Evolutionary conservation across 768 basidiomycete genomes (phyloP), one percentile per base, ranked within the genome.

Genomic region (Postia placenta): DNA sequence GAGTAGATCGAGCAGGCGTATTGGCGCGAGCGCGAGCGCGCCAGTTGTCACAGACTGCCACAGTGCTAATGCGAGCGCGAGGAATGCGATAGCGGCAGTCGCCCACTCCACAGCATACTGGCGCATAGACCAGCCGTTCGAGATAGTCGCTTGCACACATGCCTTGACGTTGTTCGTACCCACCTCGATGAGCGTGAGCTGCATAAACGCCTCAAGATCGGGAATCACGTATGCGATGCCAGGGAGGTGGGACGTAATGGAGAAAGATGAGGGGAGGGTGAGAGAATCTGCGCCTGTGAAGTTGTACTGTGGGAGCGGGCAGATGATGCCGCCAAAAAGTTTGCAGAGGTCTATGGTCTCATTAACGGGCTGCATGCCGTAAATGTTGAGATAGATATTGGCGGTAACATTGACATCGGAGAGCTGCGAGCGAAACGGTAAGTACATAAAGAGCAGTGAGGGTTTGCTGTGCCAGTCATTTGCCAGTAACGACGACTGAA

Each of bases 81-180:
- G 69, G 20, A 92, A 61, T 30, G 79, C 69, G 26, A 89, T 65
- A 17, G 73, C 81, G 20, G 79, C 87, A 6, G 87, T 85, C 1
- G 78, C 70, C 87, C 90, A 95, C 56, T 82, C 77, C 11, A 92
- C 93, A 12, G 79, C 79, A 11, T 69, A 63, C 62, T 89, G 88
- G 51, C 79, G 81, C 1, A 82, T 77, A 1, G 92, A 88, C 78
- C 84, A 84, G 9, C 94, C 94, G 62, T 99, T 99, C 15, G 90
- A 85, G 11, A 97, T 71, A 2, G 92, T 94, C 15, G 92, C 81
- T 65, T 94, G 92, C 6, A 99, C 77, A 59, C 95, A 99, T 0
- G 92, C 91, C 46, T 85, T 89, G 53, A 89, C 73, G 6, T 79
- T 64, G 42, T 86, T 83, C 4, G 89, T 87, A 42, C 71, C 69